Conservation (phyloP, 495 filamentous ascomycete species). For the Penicillium longicatenatum region DNA sequence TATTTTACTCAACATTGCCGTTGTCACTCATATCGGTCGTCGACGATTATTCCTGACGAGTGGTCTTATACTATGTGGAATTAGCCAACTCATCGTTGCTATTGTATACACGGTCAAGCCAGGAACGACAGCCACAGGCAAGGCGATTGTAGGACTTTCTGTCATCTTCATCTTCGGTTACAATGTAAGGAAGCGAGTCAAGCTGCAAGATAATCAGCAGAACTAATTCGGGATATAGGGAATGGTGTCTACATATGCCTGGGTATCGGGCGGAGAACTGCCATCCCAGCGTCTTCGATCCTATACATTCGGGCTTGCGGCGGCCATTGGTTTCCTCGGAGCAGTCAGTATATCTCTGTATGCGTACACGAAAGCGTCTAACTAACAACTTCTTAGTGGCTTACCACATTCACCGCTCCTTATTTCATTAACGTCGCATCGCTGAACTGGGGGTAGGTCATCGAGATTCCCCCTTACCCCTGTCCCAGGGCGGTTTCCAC, state of each 20-base stretch:
- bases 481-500: neutral
- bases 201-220: neutral
- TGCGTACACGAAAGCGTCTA: neutral
- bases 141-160: constrained; percentile 54
- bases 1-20: constrained; percentile 53
- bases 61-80: constrained; percentile 55
- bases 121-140: constrained; percentile 38
- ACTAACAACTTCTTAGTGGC: constrained; percentile 39
- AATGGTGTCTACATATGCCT: constrained; percentile 50
- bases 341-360: constrained; percentile 13
- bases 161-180: constrained; percentile 60
- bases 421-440: constrained; percentile 64
- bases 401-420: constrained; percentile 62
- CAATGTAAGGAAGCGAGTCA: constrained; percentile 37
- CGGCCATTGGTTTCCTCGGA: constrained; percentile 48
- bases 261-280: constrained; percentile 59
- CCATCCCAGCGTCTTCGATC: constrained; percentile 53
- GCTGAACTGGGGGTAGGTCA: constrained; percentile 50
- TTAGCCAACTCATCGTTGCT: constrained; percentile 56
- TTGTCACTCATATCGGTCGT: constrained; percentile 57
- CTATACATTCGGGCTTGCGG: constrained; percentile 54
- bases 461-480: neutral
- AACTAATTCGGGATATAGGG: constrained; percentile 8
- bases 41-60: constrained; percentile 53
- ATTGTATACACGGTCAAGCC: constrained; percentile 53